Percentiles rank a stretch among this genome's conserved stretches.
Conservation (phyloP, 805 yeast species). For the Debaryomyces prosopidis region DNA sequence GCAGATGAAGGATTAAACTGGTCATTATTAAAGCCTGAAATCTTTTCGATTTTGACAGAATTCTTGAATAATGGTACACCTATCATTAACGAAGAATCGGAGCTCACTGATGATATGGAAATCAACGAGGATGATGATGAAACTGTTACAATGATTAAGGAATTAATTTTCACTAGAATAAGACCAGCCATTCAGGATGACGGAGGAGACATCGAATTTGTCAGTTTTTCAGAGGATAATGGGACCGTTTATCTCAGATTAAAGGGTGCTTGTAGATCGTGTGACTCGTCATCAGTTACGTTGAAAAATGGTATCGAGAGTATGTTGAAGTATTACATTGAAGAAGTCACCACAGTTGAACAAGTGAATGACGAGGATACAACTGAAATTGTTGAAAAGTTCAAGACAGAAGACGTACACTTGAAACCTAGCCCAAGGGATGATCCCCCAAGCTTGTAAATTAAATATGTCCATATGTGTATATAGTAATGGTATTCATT, state of each 20-base stretch:
- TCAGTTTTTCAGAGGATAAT: slow-evolving; percentile 50
- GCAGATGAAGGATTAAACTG: slow-evolving; percentile 49
- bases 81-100: slow-evolving; percentile 39
- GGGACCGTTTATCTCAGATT: slow-evolving; percentile 62
- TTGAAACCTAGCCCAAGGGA: slow-evolving; percentile 28
- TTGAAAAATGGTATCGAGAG: slow-evolving; percentile 68
- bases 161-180: slow-evolving; percentile 65
- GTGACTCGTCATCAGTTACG: slow-evolving; percentile 66
- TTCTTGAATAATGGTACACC: slow-evolving; percentile 57
- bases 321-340: slow-evolving; percentile 69
- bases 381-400: not conserved
- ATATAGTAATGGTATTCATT: not conserved
- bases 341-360: slow-evolving; percentile 61
- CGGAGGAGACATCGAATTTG: slow-evolving; percentile 82
- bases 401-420: slow-evolving; percentile 1
- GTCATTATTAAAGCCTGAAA: slow-evolving; percentile 66
- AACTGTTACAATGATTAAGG: slow-evolving; percentile 65
- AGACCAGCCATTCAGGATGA: slow-evolving; percentile 96
- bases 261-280: slow-evolving; percentile 73
- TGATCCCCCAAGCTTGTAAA: slow-evolving; percentile 30
- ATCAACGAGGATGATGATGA: slow-evolving; percentile 66
- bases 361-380: slow-evolving; percentile 44
- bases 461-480: slow-evolving; percentile 2
- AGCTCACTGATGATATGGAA: slow-evolving; percentile 38
- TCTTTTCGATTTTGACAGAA: slow-evolving; percentile 58